A percentile compares a stretch with the other conserved stretches of the same genome.
Evolutionary conservation across 768 basidiomycete species (phyloP).

Genomic region (Podaxis sp.): DNA sequence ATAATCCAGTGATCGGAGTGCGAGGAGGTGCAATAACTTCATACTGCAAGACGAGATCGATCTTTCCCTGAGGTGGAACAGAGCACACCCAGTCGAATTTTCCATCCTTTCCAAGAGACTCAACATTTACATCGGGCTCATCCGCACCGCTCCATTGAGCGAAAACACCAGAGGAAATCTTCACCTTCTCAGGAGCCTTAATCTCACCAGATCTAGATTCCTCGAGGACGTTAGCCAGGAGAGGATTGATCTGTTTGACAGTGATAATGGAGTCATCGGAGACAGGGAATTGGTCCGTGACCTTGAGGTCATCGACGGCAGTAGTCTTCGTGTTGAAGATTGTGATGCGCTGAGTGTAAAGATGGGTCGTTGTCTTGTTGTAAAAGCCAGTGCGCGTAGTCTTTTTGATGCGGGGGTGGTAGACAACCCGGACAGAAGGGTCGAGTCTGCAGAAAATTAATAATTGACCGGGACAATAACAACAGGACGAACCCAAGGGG

Average conservation of each 20-base stretch:
- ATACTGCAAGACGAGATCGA: conserved; percentile 37
- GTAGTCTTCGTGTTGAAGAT: conserved; percentile 40
- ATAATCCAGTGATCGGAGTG: conserved; percentile 23
- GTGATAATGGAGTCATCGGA: conserved; percentile 38
- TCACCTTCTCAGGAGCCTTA: conserved; percentile 22
- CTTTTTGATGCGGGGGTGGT: conserved; percentile 37
- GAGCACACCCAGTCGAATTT: conserved; percentile 33
- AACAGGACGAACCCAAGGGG: conserved; percentile 39
- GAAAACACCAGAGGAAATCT: conserved; percentile 26
- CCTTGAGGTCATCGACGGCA: conserved; percentile 31
- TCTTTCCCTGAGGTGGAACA: conserved; percentile 29
- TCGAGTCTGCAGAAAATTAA: conserved; percentile 30
- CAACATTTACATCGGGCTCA: conserved; percentile 27
- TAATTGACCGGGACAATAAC: background rate
- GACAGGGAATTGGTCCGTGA: conserved; percentile 40
- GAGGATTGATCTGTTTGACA: conserved; percentile 40
- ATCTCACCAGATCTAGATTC: conserved; percentile 15
- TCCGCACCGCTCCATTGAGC: conserved; percentile 42
- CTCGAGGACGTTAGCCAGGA: conserved; percentile 15
- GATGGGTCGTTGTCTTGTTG: conserved; percentile 30
- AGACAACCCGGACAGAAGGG: conserved; percentile 40
- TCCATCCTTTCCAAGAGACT: conserved; percentile 31
- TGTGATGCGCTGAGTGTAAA: conserved; percentile 38
- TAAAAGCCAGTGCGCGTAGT: conserved; percentile 34
- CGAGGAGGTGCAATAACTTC: conserved; percentile 33